Evolutionary conservation across 2,329 filamentous ascomycete genomes (phyloP), one percentile per base, ranked within the genome.

Genomic region (Epichloe uncinata): DNA sequence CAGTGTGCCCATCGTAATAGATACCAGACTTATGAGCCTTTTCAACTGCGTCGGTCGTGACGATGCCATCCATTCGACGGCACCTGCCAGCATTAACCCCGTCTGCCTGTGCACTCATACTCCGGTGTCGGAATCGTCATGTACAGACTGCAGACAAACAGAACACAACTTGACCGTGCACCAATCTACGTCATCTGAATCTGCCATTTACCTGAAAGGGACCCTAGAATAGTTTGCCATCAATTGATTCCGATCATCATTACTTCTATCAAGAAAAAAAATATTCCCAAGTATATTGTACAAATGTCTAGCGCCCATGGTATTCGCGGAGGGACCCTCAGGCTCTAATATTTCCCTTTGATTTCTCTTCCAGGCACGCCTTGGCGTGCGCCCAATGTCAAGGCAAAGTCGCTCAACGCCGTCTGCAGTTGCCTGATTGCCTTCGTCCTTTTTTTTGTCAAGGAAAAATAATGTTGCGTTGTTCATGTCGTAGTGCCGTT

Each of bases 231-330:
- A n/a, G 5, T 12, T 35, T 41, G 42, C 43, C 0, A 47, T 35
- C 15, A 30, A 36, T 22, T 26, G 5, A 35, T 30, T 30, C 37
- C 47, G 40, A 55, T 54, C 49, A 41, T 53, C 48, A 53, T 55
- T 53, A 53, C 48, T 42, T 52, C 54, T 50, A 53, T 34, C 18
- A 18, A 18, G 22, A 42, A 13, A 20, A 48, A 33, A 41, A 42
- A 50, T 47, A 54, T 48, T 51, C 53, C 56, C 51, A 55, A 54
- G 46, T 48, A 52, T 58, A 56, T 54, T 55, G 50, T 59, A 59
- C 57, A 59, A 50, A 35, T 53, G 38, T 58, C 48, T 51, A 57
- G 50, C 55, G 56, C 52, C 56, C 40, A 52, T 48, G 50, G 50
- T 54, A 52, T 55, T 49, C 50, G 48, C 55, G 48, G 43, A 52